Evolutionary conservation across 805 yeast genomes (phyloP), one percentile per base, ranked within the genome.

Genomic region (Metschnikowia santaceciliae): DNA sequence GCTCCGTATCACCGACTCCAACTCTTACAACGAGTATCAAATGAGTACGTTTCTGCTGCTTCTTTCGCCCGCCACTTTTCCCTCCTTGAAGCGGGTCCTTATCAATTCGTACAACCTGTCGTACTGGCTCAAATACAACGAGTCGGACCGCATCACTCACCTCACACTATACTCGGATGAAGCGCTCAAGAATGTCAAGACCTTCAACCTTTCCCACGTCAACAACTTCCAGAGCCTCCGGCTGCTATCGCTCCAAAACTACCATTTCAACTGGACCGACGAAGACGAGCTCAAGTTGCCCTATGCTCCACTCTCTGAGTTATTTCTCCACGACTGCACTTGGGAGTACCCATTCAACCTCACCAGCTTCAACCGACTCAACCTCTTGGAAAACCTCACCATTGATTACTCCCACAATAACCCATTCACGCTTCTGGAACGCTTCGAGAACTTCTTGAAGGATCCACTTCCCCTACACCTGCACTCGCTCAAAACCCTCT

Each of bases 341-440:
- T 81, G 85, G 84, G 78, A 77, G 52, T 81, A 78, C 54, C 85
- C 85, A 0, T 80, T 80, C 57, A 67, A 72, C 17, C 59, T 79
- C 11, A 55, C 64, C 3, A 66, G 65, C 44, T 74, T 74, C 58
- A 71, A 72, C 48, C 48, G 48, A 5, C 59, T 50, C 38, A 56
- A 61, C 36, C 49, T 60, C 10, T 54, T 74, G n/a, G 54, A 48
- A 6, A 49, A 41, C 4, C 57, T 74, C 20, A 46, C 51, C 15
- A 53, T 74, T 14, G 49, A 50, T 2, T 72, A 68, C 54, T 52
- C 64, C 11, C 56, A 57, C 26, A 59, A 65, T 41, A 63, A 68
- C 51, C 54, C 73, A 10, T 74, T 74, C 51, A 57, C 68, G 15
- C 57, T 69, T 3, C 70, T 70, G 54, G 78, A 74, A 52, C 54